Conservation (phyloP, 129 eudicot species). For the Escallonia rubra region DNA sequence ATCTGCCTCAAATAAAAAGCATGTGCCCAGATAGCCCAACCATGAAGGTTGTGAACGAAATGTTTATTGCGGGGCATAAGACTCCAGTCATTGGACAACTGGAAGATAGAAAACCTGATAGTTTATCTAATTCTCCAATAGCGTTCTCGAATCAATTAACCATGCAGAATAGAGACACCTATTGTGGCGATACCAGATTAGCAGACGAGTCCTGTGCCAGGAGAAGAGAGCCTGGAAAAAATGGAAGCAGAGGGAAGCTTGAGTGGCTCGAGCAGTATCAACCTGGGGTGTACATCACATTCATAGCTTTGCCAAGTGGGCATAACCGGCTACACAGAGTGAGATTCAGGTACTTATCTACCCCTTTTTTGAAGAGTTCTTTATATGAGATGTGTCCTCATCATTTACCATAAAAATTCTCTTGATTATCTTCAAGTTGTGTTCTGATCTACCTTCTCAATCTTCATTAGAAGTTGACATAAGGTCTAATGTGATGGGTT, state of each 20-base stretch:
- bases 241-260: constrained; percentile 18
- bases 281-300: constrained; percentile 54
- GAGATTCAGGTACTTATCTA: constrained; percentile 50
- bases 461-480: no score
- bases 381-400: no score
- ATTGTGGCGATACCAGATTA: constrained; percentile 5
- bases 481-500: no score
- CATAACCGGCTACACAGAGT: constrained; percentile 55
- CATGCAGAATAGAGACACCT: constrained; percentile 12
- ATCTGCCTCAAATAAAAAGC: constrained; percentile 8
- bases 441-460: no score
- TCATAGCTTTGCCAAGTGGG: constrained; percentile 38
- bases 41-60: constrained; percentile 9
- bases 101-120: constrained; percentile 16
- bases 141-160: constrained; percentile 14
- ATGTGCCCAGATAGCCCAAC: constrained; percentile 17
- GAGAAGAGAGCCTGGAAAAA: constrained; percentile 10
- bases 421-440: no score
- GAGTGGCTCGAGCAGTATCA: constrained; percentile 57
- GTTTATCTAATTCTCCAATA: constrained; percentile 21
- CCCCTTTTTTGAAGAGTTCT: no score
- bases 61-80: constrained; percentile 2
- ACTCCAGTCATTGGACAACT: constrained; percentile 3
- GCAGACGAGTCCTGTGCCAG: constrained; percentile 20
- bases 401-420: no score